These are phyloP conservation scores for Fomitopsis pulvina DNA, from an alignment of 768 basidiomycete species.

Conservation along the genomic window DNA sequence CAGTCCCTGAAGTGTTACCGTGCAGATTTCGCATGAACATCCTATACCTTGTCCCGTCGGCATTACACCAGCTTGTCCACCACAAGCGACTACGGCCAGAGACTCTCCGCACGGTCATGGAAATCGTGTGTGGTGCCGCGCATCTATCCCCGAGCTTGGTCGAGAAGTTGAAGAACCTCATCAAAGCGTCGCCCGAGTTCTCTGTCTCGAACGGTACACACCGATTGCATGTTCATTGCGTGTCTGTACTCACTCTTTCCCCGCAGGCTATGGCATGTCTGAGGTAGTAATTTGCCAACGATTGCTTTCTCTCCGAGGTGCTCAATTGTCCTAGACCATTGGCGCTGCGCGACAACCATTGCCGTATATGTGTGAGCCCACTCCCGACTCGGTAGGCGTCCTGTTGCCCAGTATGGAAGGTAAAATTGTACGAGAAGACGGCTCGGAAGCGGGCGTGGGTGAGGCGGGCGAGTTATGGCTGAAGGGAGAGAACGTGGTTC, in stretches of 20 bases:
- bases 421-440: conserved; percentile 54
- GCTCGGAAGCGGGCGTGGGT: conserved; percentile 41
- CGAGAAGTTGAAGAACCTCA: conserved; percentile 25
- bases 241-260: neutral
- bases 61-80: conserved; percentile 58
- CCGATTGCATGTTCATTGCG: neutral
- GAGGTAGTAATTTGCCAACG: conserved; percentile 17
- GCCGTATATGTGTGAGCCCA: conserved; percentile 8
- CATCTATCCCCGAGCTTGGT: conserved; percentile 56
- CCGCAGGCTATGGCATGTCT: conserved; percentile 51
- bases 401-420: conserved; percentile 61
- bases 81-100: conserved; percentile 37
- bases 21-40: conserved; percentile 51
- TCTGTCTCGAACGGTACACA: conserved; percentile 37
- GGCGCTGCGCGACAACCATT: neutral
- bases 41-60: conserved; percentile 52
- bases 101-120: conserved; percentile 46
- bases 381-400: conserved; percentile 46
- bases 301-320: neutral
- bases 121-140: conserved; percentile 51
- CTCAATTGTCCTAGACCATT: conserved; percentile 3
- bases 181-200: neutral
- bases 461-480: conserved; percentile 68
- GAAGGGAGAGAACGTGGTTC: conserved; percentile 44
- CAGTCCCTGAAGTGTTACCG: neutral